A percentile compares a stretch with the other conserved stretches of the same genome.
phyloP scores from a whole-genome alignment of 805 yeast species.

The Ogataea sp. region DNA sequence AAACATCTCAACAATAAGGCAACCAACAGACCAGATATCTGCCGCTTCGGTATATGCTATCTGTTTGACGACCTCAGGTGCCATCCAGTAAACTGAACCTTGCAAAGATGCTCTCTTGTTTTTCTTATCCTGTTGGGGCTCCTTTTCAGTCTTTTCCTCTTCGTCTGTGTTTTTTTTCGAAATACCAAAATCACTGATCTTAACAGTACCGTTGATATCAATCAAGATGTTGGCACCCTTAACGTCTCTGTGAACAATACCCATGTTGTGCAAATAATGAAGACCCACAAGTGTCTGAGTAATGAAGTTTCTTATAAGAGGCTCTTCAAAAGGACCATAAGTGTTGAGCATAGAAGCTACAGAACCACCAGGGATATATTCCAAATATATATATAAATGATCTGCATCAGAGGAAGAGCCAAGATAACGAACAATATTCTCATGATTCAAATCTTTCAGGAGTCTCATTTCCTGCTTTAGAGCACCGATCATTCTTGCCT shows the following conservation, averaged over 20 bases:
- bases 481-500: slow-evolving; percentile 59
- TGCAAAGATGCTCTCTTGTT: slow-evolving; percentile 74
- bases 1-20: slow-evolving; percentile 88
- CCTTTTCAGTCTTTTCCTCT: slow-evolving; percentile 23
- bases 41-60: slow-evolving; percentile 86
- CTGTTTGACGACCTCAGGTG: slow-evolving; percentile 96
- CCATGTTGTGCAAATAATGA: slow-evolving; percentile 46
- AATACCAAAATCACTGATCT: slow-evolving; percentile 62
- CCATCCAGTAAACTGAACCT: slow-evolving; percentile 99
- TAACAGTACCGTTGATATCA: slow-evolving; percentile 53
- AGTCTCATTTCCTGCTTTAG: slow-evolving; percentile 74
- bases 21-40: slow-evolving; percentile 97
- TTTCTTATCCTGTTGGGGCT: slow-evolving; percentile 32
- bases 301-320: slow-evolving; percentile 44
- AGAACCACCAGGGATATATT: slow-evolving; percentile 39
- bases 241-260: slow-evolving; percentile 55
- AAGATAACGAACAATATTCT: slow-evolving; percentile 83
- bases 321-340: slow-evolving; percentile 58
- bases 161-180: slow-evolving; percentile 36
- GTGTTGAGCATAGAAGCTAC: slow-evolving; percentile 48
- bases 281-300: slow-evolving; percentile 50
- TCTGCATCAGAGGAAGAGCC: slow-evolving; percentile 78
- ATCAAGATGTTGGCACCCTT: slow-evolving; percentile 59
- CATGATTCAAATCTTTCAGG: slow-evolving; percentile 75
- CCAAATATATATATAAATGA: slow-evolving; percentile 64